Percentiles rank a stretch among this genome's conserved stretches.
phyloP scores from a whole-genome alignment of 768 basidiomycete species.

The Pleurotus sapidus region DNA sequence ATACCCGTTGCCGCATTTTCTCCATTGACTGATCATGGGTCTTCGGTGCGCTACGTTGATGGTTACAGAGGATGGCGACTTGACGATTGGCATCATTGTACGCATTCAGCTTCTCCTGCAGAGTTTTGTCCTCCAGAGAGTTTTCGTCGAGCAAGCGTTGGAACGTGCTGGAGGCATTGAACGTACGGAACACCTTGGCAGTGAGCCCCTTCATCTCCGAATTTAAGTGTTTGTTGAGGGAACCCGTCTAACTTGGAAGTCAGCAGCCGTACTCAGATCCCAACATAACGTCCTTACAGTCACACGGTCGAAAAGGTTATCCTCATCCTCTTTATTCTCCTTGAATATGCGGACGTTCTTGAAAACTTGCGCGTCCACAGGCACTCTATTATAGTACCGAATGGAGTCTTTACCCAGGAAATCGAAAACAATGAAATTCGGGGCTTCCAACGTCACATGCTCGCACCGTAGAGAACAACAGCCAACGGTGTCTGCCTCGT shows the following conservation, averaged over 20 bases:
- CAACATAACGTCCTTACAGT: conserved; percentile 55
- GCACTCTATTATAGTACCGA: conserved; percentile 89
- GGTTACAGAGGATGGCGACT: conserved; percentile 98
- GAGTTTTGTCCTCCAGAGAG: conserved; percentile 54
- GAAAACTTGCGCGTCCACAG: conserved; percentile 90
- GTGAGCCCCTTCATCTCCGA: conserved; percentile 97
- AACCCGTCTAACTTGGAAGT: conserved; percentile 54
- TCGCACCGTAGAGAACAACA: conserved; percentile 97
- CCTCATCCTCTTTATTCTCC: conserved; percentile 82
- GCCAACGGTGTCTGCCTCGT: conserved; percentile 98
- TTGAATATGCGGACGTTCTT: conserved; percentile 99
- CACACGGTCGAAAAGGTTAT: conserved; percentile 93
- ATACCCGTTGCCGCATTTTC: conserved; percentile 88
- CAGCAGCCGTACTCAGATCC: conserved; percentile 3
- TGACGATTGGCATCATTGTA: conserved; percentile 97
- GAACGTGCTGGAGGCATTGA: conserved; percentile 96
- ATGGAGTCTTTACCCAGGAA: conserved; percentile 99
- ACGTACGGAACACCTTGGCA: conserved; percentile 99
- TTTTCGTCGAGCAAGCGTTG: conserved; percentile 83
- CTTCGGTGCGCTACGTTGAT: conserved; percentile 93
- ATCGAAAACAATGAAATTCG: conserved; percentile 89
- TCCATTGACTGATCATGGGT: conserved; percentile 92
- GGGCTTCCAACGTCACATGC: conserved; percentile 89
- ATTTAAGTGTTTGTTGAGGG: conserved; percentile 88
- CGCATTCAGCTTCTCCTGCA: conserved; percentile 95